phyloP scores from a whole-genome alignment of 2,329 filamentous ascomycete genomes.

The Pseudogymnoascus sp. region DNA sequence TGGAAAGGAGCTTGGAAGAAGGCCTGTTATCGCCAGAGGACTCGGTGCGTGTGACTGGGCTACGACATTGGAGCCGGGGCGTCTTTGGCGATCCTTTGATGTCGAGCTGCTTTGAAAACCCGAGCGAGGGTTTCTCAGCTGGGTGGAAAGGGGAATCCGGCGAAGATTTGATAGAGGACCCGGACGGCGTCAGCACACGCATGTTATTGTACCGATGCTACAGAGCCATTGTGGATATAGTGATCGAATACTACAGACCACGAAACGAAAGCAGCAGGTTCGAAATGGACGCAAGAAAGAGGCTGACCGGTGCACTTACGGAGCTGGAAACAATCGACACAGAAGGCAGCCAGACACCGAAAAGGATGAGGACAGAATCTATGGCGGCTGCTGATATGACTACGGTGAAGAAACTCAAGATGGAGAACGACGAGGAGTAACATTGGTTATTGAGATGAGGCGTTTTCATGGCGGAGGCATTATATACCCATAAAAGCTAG shows the following conservation, averaged over 20 bases:
- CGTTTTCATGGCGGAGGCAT: slow-evolving; percentile 16
- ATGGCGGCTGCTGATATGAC: slow-evolving; percentile 12
- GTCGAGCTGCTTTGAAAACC: slow-evolving; percentile 39
- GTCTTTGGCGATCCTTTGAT: slow-evolving; percentile 53
- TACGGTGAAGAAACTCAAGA: slow-evolving; percentile 20
- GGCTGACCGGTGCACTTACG: slow-evolving; percentile 39
- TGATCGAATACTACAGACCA: slow-evolving; percentile 47
- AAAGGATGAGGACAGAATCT: slow-evolving; percentile 21
- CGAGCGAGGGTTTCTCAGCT: slow-evolving; percentile 37
- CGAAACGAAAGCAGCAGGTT: slow-evolving; percentile 38
- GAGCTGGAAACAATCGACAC: slow-evolving; percentile 34
- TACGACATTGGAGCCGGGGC: slow-evolving; percentile 51
- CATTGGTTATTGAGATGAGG: slow-evolving; percentile 15
- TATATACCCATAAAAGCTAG: slow-evolving; percentile 10
- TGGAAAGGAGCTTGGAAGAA: slow-evolving; percentile 24
- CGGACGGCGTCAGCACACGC: slow-evolving; percentile 36
- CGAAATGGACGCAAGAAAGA: slow-evolving; percentile 46
- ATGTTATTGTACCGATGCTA: slow-evolving; percentile 51
- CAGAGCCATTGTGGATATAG: slow-evolving; percentile 43
- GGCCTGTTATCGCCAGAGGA: slow-evolving; percentile 12
- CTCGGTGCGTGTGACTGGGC: slow-evolving; percentile 37
- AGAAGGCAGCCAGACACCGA: slow-evolving; percentile 17
- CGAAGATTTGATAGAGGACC: slow-evolving; percentile 35
- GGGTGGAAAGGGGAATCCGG: slow-evolving; percentile 32
- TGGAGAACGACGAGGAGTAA: slow-evolving; percentile 13